phyloP scores from a whole-genome alignment of 2,329 filamentous ascomycete species.

The Trichoderma oligosporum region DNA sequence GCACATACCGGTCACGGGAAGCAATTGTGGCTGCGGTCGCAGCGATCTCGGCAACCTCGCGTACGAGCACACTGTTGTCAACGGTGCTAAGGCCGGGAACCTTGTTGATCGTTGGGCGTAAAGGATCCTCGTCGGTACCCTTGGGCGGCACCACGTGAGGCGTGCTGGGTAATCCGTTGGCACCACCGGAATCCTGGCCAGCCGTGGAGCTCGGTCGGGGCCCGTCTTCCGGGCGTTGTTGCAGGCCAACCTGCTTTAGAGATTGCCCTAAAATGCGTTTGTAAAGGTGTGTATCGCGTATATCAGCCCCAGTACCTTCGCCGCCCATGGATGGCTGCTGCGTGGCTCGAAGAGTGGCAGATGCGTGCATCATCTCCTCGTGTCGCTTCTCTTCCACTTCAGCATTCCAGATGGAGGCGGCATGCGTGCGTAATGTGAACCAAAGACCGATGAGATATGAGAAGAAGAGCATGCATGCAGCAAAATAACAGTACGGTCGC shows the following conservation, averaged over 20 bases:
- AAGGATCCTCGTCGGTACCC: slow-evolving; percentile 37
- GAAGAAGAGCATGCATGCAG: slow-evolving; percentile 78
- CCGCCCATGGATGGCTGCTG: slow-evolving; percentile 41
- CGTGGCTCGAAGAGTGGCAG: slow-evolving; percentile 31
- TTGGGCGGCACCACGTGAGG: slow-evolving; percentile 78
- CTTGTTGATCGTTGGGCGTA: slow-evolving; percentile 44
- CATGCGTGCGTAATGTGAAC: slow-evolving; percentile 94
- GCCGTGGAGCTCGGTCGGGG: slow-evolving; percentile 38
- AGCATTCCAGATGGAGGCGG: slow-evolving; percentile 92
- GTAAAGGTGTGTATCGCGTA: slow-evolving; percentile 85
- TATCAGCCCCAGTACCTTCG: slow-evolving; percentile 58
- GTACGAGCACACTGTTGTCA: slow-evolving; percentile 75
- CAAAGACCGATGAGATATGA: slow-evolving; percentile 91
- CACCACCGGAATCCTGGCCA: slow-evolving; percentile 31
- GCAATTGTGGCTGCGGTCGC: slow-evolving; percentile 86
- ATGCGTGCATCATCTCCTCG: slow-evolving; percentile 45
- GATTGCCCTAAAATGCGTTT: slow-evolving; percentile 91
- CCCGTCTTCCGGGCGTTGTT: slow-evolving; percentile 45
- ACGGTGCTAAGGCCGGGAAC: slow-evolving; percentile 69
- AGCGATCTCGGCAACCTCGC: slow-evolving; percentile 89
- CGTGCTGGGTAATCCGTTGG: slow-evolving; percentile 47
- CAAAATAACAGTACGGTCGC: slow-evolving; percentile 87
- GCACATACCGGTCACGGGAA: slow-evolving; percentile 61
- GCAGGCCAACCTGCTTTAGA: slow-evolving; percentile 74
- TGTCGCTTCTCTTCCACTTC: slow-evolving; percentile 75